These are phyloP conservation scores for Aureobasidium leucospermi DNA, from an alignment of 2,329 filamentous ascomycete species.

Conservation along the genomic window DNA sequence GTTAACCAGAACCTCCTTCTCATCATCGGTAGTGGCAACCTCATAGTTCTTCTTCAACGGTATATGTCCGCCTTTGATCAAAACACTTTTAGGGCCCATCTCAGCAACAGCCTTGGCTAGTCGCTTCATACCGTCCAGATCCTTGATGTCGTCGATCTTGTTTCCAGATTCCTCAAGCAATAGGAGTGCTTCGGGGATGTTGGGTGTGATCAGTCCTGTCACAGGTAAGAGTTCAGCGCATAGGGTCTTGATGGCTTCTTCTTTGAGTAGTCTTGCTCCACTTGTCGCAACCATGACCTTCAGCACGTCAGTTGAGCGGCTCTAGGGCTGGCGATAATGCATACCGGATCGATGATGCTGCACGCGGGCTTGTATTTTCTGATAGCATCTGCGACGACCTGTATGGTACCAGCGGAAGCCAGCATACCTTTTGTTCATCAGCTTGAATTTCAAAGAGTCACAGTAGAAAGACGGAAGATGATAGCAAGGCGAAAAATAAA, in stretches of 20 bases:
- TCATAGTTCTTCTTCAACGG: slow-evolving; percentile 61
- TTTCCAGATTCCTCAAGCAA: slow-evolving; percentile 51
- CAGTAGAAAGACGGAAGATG: too few species aligned
- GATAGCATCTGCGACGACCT: slow-evolving; percentile 59
- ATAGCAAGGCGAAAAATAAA: neutral
- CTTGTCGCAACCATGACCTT: slow-evolving; percentile 89
- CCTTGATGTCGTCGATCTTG: slow-evolving; percentile 41
- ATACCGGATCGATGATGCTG: slow-evolving; percentile 69
- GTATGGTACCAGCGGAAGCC: slow-evolving; percentile 62
- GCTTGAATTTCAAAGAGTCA: neutral
- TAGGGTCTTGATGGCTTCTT: slow-evolving; percentile 56
- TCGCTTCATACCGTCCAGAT: slow-evolving; percentile 58
- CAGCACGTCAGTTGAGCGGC: slow-evolving; percentile 11
- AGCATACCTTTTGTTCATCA: slow-evolving; percentile 63
- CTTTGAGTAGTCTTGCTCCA: slow-evolving; percentile 61
- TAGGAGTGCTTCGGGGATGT: slow-evolving; percentile 65
- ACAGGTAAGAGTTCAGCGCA: slow-evolving; percentile 54
- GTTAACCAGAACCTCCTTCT: slow-evolving; percentile 65
- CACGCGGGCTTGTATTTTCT: slow-evolving; percentile 48
- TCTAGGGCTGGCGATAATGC: slow-evolving; percentile 15
- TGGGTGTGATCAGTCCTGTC: slow-evolving; percentile 66
- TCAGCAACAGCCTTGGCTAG: slow-evolving; percentile 59
- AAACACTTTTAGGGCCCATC: slow-evolving; percentile 70
- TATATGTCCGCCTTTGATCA: slow-evolving; percentile 87
- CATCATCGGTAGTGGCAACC: slow-evolving; percentile 50